Conservation (phyloP, 345 rosid genomes). For the Xanthoceras sorbifolium region DNA sequence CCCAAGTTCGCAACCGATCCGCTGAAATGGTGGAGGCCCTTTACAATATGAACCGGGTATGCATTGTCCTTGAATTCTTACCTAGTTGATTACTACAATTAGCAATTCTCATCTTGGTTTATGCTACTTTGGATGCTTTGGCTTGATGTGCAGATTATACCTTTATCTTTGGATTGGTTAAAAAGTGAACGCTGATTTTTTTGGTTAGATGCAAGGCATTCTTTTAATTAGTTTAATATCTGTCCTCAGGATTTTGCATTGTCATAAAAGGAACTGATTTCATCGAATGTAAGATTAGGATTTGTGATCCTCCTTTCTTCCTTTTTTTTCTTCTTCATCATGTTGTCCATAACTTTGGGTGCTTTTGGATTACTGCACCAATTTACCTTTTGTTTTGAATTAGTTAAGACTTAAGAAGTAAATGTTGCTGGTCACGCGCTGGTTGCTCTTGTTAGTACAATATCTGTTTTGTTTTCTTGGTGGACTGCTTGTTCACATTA, state of each 20-base stretch:
- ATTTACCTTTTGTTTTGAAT: too few species aligned
- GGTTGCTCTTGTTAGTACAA: too few species aligned
- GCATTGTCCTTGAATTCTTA: background rate
- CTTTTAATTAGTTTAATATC: background rate
- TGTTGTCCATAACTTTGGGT: background rate
- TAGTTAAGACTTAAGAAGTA: too few species aligned
- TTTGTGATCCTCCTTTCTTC: background rate
- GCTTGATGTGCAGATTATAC: background rate
- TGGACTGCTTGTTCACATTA: too few species aligned
- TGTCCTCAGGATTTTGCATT: background rate
- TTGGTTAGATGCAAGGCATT: background rate
- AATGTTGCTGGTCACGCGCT: too few species aligned
- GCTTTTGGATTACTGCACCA: too few species aligned
- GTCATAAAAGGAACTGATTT: background rate
- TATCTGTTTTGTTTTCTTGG: too few species aligned
- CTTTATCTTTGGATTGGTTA: background rate
- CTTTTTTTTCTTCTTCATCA: background rate
- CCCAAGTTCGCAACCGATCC: slow-evolving; percentile 65
- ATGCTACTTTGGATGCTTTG: background rate
- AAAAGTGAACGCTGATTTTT: background rate
- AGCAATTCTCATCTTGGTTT: background rate
- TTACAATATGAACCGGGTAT: slow-evolving; percentile 79
- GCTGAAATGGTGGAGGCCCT: slow-evolving; percentile 92
- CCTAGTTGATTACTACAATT: slow-evolving; percentile 9
- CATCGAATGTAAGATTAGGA: background rate